Evolutionary conservation across 257 asterid genomes (phyloP), one percentile per base, ranked within the genome.

Genomic region (Anisodus tanguticus): DNA sequence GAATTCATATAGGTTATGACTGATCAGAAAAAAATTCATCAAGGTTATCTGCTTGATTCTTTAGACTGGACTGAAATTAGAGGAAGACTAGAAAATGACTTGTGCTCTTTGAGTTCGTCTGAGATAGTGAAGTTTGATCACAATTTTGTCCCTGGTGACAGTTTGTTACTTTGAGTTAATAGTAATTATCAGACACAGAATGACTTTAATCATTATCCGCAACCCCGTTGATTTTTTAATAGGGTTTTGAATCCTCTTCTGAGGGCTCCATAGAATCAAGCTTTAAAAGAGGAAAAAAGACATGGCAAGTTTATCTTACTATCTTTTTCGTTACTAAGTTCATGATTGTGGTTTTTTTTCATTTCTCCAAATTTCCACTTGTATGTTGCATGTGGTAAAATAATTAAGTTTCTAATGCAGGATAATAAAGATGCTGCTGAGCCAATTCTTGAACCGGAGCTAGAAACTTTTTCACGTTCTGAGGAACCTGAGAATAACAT

Each of bases 381-480:
- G 8, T 53, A 53, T 77, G 64, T 53, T 77, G 47, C 81, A 76
- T 53, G 64, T 26, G 49, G 31, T 77, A 26, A 53, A 53, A 53
- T 77, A 77, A 77, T 51, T 53, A 77, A 76, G 64, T 53, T 51
- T 53, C 49, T 76, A 8, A 13, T 49, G 64, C 78, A 84, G 83
- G 79, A 81, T 84, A 72, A 84, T 84, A 58, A 35, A 57, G 55
- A 39, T 80, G 82, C 49, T 43, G 82, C 26, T n/a, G 39, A 13
- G 43, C 64, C 35, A 74, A 59, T 82, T 82, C 82, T 77, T 47
- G 83, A 10, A 77, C 70, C 10, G 4, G 84, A 80, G 72, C 85
- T 26, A 37, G 86, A 88, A 84, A 79, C 68, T 81, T 83, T 74
- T 80, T 81, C 85, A 31, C 87, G 58, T 74, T 86, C 88, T 51